A percentile compares a stretch with the other conserved stretches of the same genome.
These are phyloP conservation scores for Metschnikowia henanensis DNA, from an alignment of 805 yeast genomes.

Conservation along the genomic window DNA sequence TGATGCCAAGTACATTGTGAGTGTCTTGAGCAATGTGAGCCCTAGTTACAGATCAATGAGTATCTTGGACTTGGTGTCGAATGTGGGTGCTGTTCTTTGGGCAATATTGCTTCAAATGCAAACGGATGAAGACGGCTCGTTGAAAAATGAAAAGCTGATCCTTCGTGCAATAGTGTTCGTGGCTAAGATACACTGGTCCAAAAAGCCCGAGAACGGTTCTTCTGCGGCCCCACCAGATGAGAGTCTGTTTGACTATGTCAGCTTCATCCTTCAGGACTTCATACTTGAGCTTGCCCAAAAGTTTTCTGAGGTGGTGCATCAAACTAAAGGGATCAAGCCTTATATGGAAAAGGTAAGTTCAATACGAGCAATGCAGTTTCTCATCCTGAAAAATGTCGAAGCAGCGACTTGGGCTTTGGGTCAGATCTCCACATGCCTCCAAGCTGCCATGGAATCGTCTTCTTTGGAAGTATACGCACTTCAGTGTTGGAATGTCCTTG, in stretches of 20 bases:
- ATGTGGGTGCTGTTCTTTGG: constrained; percentile 42
- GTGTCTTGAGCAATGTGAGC: constrained; percentile 52
- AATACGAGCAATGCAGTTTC: constrained; percentile 68
- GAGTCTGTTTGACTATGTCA: constrained; percentile 25
- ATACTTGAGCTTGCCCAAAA: constrained; percentile 75
- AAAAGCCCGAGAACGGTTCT: constrained; percentile 11
- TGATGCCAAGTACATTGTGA: constrained; percentile 50
- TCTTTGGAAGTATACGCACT: constrained; percentile 63
- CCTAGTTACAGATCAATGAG: constrained; percentile 42
- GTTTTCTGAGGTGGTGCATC: constrained; percentile 78
- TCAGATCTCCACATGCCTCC: constrained; percentile 83
- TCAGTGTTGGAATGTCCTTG: constrained; percentile 65
- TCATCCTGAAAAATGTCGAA: constrained; percentile 57
- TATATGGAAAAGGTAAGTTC: constrained; percentile 70
- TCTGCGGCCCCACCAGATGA: constrained; percentile 11
- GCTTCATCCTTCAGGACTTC: constrained; percentile 47
- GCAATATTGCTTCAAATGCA: constrained; percentile 33
- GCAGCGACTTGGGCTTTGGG: constrained; percentile 62
- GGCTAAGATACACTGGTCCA: constrained; percentile 27
- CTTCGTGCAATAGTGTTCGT: constrained; percentile 44
- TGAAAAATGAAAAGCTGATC: constrained; percentile 36
- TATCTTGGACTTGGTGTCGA: constrained; percentile 34
- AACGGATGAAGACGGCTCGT: constrained; percentile 28
- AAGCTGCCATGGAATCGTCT: constrained; percentile 66
- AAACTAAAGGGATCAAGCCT: constrained; percentile 68